Conservation (phyloP, 1,284 basidiomycete species). For the Stereum hirsutum region DNA sequence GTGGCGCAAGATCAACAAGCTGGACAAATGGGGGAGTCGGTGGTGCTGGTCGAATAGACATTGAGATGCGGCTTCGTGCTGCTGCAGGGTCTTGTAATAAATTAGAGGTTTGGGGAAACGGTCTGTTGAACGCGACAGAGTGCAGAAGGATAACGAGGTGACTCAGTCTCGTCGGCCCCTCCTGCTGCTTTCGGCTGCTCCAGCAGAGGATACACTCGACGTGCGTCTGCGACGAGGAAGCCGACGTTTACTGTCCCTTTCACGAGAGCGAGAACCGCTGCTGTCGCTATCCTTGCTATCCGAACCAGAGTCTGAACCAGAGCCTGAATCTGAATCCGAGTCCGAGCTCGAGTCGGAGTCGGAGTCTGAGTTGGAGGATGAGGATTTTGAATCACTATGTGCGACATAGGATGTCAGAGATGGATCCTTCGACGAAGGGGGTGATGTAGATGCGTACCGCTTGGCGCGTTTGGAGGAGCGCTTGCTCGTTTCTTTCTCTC, state of each 20-base stretch:
- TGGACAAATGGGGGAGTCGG: too few relatives aligned
- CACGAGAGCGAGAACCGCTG: conserved; percentile 31
- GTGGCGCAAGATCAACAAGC: too few relatives aligned
- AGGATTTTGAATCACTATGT: conserved; percentile 33
- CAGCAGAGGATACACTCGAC: conserved; percentile 7
- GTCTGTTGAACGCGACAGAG: too few relatives aligned
- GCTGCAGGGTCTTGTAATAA: too few relatives aligned
- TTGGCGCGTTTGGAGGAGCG: conserved; percentile 39
- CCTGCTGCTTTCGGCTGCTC: conserved; percentile 1
- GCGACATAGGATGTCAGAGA: conserved; percentile 28
- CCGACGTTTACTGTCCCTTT: conserved; percentile 35
- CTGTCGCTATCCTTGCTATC: conserved; percentile 6
- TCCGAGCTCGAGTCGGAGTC: conserved; percentile 21
- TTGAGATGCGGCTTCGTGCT: too few relatives aligned
- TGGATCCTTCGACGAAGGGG: conserved; percentile 9
- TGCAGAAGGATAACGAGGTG: too few relatives aligned
- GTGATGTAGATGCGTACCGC: conserved; percentile 31
- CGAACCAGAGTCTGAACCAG: conserved; percentile 4
- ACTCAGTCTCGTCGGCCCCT: too few relatives aligned
- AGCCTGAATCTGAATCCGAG: conserved; percentile 11
- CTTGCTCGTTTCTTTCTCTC: conserved; percentile 32
- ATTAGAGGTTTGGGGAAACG: too few relatives aligned
- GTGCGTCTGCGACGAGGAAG: conserved; percentile 23
- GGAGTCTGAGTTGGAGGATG: conserved; percentile 27
- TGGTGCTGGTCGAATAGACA: too few relatives aligned